Percentiles rank a stretch among this genome's conserved stretches.
Evolutionary conservation across 2,329 filamentous ascomycete species (phyloP).

Genomic region (Botrytis elliptica): DNA sequence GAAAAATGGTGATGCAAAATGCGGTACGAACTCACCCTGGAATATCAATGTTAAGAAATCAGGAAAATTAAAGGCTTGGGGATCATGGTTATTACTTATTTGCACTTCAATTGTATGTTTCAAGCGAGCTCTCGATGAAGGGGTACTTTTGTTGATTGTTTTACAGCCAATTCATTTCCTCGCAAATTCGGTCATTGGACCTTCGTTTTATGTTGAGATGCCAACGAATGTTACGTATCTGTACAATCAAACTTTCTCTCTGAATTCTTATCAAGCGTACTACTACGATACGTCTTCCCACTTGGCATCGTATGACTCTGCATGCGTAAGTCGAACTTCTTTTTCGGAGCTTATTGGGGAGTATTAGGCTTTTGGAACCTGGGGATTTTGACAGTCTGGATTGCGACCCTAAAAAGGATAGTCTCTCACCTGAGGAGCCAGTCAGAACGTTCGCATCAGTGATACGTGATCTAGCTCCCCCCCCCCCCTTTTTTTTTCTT

Average conservation of each 20-base stretch:
- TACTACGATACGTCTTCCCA: background rate
- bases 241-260: background rate
- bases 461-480: no score
- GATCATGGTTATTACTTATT: constrained; percentile 29
- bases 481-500: no score
- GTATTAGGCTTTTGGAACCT: background rate
- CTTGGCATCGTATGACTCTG: constrained; percentile 13
- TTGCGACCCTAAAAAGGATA: background rate
- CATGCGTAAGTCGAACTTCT: constrained; percentile 10
- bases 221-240: constrained; percentile 16
- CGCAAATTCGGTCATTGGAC: constrained; percentile 30
- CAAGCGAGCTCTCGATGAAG: background rate
- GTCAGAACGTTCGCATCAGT: no score
- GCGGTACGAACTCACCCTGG: constrained; percentile 29
- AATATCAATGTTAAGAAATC: constrained; percentile 29
- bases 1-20: constrained; percentile 28
- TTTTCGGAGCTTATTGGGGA: no score
- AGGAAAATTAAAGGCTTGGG: constrained; percentile 28
- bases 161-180: constrained; percentile 30
- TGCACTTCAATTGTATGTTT: constrained; percentile 28
- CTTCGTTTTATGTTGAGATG: constrained; percentile 29
- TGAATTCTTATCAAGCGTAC: background rate
- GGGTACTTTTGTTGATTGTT: background rate
- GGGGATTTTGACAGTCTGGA: background rate
- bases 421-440: no score